Conservation (phyloP, 192 early-diverging fungal genomes). For the Backusella liffmaniae region DNA sequence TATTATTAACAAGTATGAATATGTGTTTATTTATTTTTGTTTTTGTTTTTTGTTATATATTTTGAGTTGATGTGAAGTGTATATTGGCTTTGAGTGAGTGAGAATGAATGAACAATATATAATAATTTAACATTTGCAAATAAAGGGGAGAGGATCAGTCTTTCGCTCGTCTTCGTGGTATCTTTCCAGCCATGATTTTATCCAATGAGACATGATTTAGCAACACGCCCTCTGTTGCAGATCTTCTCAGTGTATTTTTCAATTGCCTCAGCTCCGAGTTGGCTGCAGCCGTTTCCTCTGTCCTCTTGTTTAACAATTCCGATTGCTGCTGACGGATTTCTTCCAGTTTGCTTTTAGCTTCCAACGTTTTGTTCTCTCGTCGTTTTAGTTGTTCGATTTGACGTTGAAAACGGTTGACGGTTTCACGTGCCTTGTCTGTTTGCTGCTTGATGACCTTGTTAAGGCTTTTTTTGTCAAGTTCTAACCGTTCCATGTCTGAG, state of each 20-base stretch:
- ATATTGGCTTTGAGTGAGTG: background rate
- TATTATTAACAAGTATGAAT: background rate
- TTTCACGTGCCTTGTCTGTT: slow-evolving; percentile 52
- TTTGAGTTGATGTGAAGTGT: background rate
- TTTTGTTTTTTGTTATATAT: background rate
- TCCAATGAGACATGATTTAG: slow-evolving; percentile 19
- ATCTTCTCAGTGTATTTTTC: slow-evolving; percentile 4
- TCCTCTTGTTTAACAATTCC: slow-evolving; percentile 50
- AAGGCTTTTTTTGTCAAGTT: slow-evolving; percentile 69
- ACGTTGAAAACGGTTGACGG: slow-evolving; percentile 45
- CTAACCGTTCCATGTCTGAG: slow-evolving; percentile 60
- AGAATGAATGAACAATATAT: background rate
- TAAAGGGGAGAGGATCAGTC: background rate
- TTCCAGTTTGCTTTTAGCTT: slow-evolving; percentile 49
- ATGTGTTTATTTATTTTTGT: background rate
- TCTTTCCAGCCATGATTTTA: slow-evolving; percentile 10
- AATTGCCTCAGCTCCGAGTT: slow-evolving; percentile 7
- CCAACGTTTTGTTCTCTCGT: slow-evolving; percentile 42
- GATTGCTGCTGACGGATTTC: slow-evolving; percentile 43
- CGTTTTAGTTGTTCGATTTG: slow-evolving; percentile 57
- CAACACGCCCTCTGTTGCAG: slow-evolving; percentile 10
- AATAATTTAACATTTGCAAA: background rate
- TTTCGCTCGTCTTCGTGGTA: background rate
- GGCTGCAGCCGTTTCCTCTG: slow-evolving; percentile 39
- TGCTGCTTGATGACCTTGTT: slow-evolving; percentile 65